Evolutionary conservation across 2,329 filamentous ascomycete genomes (phyloP), one percentile per base, ranked within the genome.

Genomic region (Aspergillus sergii): DNA sequence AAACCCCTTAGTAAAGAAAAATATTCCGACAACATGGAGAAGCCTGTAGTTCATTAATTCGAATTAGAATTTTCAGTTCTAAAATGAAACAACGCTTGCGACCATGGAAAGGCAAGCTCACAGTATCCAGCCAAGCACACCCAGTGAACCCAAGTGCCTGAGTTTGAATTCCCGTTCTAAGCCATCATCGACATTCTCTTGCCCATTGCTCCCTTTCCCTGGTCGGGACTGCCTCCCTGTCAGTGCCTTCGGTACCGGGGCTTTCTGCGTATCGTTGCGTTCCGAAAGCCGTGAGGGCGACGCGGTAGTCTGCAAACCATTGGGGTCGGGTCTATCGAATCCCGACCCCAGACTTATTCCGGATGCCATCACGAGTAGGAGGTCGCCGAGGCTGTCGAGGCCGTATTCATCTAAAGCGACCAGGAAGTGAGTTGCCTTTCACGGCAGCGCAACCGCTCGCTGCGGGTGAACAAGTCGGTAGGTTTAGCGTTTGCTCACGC

Each of bases 1-100:
- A 78, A 99, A 99, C 43, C 95, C 95, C 76, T 91, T 93, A 30
- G 93, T 96, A 80, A 99, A 99, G 75, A 97, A 91, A 75, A 91
- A 92, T 71, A 98, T 90, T 64, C 93, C 94, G 41, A 91, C 82
- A 53, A 86, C 83, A 76, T 99, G 95, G 46, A 97, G 85, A 68
- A 85, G 72, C 66, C 88, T 89, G 48, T 16, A n/a, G 30, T 45
- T 54, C 23, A 41, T 16, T 16, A 41, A 19, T 14, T 6, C 28
- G 45, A 48, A 60, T 61, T 50, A 63, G 50, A 28, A 41, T 53
- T 14, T 51, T 14, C 9, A 26, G 26, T 32, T 39, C 50, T 10
- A 23, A 21, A 21, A 39, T 26, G 32, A 58, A 45, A 50, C 30
- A 21, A 26, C 26, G 19, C 34, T 21, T 53, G 16, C 54, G 28